These are phyloP conservation scores for Heliocybe sulcata DNA, from an alignment of 1,284 basidiomycete genomes.

Conservation along the genomic window DNA sequence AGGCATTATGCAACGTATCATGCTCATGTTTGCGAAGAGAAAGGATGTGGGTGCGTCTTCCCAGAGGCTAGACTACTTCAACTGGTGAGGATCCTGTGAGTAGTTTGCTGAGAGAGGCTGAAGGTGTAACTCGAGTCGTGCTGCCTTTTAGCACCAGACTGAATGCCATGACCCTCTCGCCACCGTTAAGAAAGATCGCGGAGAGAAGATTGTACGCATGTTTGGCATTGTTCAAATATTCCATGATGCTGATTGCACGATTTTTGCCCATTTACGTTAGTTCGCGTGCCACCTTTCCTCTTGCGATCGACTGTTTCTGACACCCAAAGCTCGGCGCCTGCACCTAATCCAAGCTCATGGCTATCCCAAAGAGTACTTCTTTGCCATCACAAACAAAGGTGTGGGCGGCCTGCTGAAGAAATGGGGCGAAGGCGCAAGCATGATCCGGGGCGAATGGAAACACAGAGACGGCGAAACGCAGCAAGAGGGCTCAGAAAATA, in stretches of 20 bases:
- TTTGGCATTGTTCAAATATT: not conserved
- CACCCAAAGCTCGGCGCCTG: slow-evolving; percentile 71
- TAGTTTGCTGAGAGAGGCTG: not conserved
- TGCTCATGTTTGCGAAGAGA: slow-evolving; percentile 70
- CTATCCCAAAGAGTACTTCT: slow-evolving; percentile 85
- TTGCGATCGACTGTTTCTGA: slow-evolving; percentile 61
- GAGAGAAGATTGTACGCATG: slow-evolving; percentile 79
- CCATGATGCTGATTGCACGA: slow-evolving; percentile 2
- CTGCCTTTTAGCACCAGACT: slow-evolving; percentile 58
- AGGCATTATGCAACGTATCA: slow-evolving; percentile 79
- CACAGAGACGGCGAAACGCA: slow-evolving; percentile 29
- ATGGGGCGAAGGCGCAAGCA: slow-evolving; percentile 76
- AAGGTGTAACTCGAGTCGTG: not conserved
- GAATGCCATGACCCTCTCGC: slow-evolving; percentile 85
- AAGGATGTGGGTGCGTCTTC: slow-evolving; percentile 74
- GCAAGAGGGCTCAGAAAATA: slow-evolving; percentile 11
- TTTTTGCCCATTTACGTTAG: slow-evolving; percentile 29
- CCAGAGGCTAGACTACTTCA: slow-evolving; percentile 74
- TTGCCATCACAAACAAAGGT: slow-evolving; percentile 83
- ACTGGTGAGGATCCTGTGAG: slow-evolving; percentile 46
- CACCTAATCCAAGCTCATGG: slow-evolving; percentile 79
- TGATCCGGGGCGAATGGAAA: slow-evolving; percentile 68
- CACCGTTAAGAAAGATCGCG: slow-evolving; percentile 64
- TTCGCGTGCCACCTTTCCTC: slow-evolving; percentile 74
- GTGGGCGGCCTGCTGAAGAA: slow-evolving; percentile 66